These are phyloP conservation scores for Hypericum androsaemum DNA, from an alignment of 345 rosid species.

Conservation along the genomic window DNA sequence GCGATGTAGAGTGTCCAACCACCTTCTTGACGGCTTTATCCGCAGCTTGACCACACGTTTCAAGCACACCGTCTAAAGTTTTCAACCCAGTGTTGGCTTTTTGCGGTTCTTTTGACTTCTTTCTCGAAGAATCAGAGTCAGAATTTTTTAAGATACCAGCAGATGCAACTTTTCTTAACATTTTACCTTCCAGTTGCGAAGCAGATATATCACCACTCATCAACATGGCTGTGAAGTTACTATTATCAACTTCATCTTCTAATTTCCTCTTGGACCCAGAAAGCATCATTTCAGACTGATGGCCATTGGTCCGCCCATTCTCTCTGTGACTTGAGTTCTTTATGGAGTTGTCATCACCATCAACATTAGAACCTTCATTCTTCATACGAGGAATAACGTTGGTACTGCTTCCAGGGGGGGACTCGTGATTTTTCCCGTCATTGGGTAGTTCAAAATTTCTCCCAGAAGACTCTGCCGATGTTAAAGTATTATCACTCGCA, in stretches of 20 bases:
- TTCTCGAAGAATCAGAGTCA: constrained; percentile 19
- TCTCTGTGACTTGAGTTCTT: constrained; percentile 27
- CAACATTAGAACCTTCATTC: constrained; percentile 32
- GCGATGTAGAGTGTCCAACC: constrained; percentile 21
- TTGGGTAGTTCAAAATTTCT: constrained; percentile 25
- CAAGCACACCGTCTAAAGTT: constrained; percentile 22
- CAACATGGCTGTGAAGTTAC: constrained; percentile 18
- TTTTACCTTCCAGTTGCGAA: constrained; percentile 31
- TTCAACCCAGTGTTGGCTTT: constrained; percentile 26
- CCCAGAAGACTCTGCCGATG: constrained; percentile 31
- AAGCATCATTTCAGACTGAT: constrained; percentile 26
- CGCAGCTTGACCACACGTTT: constrained; percentile 11
- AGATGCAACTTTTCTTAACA: constrained; percentile 21
- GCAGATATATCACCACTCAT: constrained; percentile 7
- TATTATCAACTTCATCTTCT: constrained; percentile 21
- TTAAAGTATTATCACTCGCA: constrained; percentile 25
- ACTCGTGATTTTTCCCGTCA: constrained; percentile 25
- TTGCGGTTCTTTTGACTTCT: constrained; percentile 23
- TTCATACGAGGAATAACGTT: constrained; percentile 23
- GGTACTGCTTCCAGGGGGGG: constrained; percentile 16
- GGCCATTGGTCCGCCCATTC: constrained; percentile 30
- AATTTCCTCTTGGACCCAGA: constrained; percentile 27
- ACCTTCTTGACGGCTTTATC: constrained; percentile 10
- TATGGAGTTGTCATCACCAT: constrained; percentile 17
- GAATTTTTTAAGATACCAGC: constrained; percentile 19